Evolutionary conservation across 1,284 basidiomycete species (phyloP), one percentile per base, ranked within the genome.

Genomic region (Stygiomarasmius scandens): DNA sequence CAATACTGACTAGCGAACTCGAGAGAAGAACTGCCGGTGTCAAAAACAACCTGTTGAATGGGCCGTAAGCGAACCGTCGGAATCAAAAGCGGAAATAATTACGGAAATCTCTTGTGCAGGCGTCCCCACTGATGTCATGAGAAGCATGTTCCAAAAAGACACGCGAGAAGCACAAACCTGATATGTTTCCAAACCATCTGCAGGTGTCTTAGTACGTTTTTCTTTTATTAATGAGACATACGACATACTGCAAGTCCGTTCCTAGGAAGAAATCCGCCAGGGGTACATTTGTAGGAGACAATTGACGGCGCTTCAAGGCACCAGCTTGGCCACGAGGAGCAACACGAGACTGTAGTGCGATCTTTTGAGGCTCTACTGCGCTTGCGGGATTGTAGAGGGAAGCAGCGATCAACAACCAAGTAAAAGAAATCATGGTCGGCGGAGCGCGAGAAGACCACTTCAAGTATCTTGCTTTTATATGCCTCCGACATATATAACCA

Each of bases 181-280:
- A 70, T 49, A 82, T 77, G 61, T 81, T 78, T 20, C 79, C 80
- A 60, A 76, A 83, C 81, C 81, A 81, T 66, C 79, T 81, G n/a
- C 22, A 50, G 29, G 46, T 48, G 49, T 60, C 54, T 54, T 38
- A 56, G 56, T 53, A 46, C 41, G 47, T 46, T 41, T 32, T 23
- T 12, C 29, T 32, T 32, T 32, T 5, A 32, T n/a, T n/a, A 32
- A 50, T n/a, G 12, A 14, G 52, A 59, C 34, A 44, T 36, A 59
- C 46, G 41, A 20, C 52, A 49, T 29, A 34, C 79, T 83, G 81
- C 24, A 83, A 72, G 64, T 83, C 82, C 25, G 81, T 83, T 25
- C 80, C 80, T 43, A 74, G 63, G 72, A 82, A 84, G 64, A 80
- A 81, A 67, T 83, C 79, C 19, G 71, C 71, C n/a, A 83, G 67